phyloP scores from a whole-genome alignment of 108 stramenopile genomes.

The Cylindrotheca fusiformis region DNA sequence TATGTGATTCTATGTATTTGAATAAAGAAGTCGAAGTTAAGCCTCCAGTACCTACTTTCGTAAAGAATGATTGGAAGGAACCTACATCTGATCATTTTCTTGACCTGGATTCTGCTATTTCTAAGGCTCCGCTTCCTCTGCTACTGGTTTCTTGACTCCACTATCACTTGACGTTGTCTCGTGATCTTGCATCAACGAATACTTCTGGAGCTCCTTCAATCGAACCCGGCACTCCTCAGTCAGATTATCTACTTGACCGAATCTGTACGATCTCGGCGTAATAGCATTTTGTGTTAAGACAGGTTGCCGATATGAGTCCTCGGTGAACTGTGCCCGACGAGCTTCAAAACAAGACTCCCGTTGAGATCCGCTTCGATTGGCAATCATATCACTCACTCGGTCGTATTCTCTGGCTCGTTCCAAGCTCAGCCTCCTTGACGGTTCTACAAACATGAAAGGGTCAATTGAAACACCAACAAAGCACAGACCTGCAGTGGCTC shows the following conservation, averaged over 20 bases:
- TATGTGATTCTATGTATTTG: background rate
- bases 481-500: too few relatives aligned
- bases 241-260: slow-evolving; percentile 34
- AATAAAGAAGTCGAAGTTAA: background rate
- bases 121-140: too few relatives aligned
- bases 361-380: background rate
- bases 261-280: slow-evolving; percentile 55
- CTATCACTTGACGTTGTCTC: too few relatives aligned
- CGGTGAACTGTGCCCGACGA: slow-evolving; percentile 51
- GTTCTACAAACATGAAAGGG: slow-evolving; percentile 40
- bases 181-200: slow-evolving; percentile 13
- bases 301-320: slow-evolving; percentile 79
- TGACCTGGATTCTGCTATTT: too few relatives aligned
- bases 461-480: too few relatives aligned
- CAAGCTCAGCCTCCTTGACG: slow-evolving; percentile 65
- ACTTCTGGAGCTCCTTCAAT: slow-evolving; percentile 16
- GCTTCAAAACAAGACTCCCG: slow-evolving; percentile 32
- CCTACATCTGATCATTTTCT: too few relatives aligned
- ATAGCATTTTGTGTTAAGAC: slow-evolving; percentile 68
- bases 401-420: slow-evolving; percentile 87
- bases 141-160: too few relatives aligned
- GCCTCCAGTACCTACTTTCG: background rate
- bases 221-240: slow-evolving; percentile 16
- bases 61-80: too few relatives aligned
- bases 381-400: slow-evolving; percentile 46